These are phyloP conservation scores for Sisymbrium altissimum DNA, from an alignment of 345 rosid genomes.

Conservation along the genomic window DNA sequence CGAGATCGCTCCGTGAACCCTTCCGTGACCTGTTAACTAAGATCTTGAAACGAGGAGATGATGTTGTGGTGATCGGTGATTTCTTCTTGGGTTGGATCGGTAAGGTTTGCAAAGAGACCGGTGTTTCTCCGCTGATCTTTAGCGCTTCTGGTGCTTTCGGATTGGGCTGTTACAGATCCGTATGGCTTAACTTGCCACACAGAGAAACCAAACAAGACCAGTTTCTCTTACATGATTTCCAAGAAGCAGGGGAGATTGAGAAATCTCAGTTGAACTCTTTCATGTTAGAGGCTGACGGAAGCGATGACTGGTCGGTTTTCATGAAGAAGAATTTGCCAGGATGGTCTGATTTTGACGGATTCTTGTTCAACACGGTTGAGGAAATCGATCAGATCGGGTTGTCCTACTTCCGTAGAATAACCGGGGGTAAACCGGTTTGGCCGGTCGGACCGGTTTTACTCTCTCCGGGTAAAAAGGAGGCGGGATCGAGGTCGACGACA, in stretches of 20 bases:
- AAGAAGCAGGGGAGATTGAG: conserved; percentile 49
- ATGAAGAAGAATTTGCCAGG: conserved; percentile 37
- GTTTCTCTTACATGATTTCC: conserved; percentile 51
- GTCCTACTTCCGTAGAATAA: conserved; percentile 44
- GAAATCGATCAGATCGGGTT: conserved; percentile 54
- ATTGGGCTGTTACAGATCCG: conserved; percentile 54
- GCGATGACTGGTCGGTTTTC: conserved; percentile 51
- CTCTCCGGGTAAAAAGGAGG: conserved; percentile 27
- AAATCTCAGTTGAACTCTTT: conserved; percentile 42
- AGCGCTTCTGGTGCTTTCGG: conserved; percentile 38
- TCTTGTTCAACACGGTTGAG: conserved; percentile 60
- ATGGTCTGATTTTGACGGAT: conserved; percentile 50
- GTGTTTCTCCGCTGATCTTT: conserved; percentile 49
- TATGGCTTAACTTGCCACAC: conserved; percentile 52
- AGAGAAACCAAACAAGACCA: conserved; percentile 27
- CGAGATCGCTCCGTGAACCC: conserved; percentile 45
- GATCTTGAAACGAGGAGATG: conserved; percentile 8
- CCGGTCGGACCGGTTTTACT: conserved; percentile 58
- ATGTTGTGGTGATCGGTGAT: conserved; percentile 45
- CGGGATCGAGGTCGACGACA: conserved; percentile 1
- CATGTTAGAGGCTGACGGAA: conserved; percentile 48
- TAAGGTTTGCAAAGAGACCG: conserved; percentile 46
- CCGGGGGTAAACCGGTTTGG: conserved; percentile 45
- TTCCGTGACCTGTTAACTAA: conserved; percentile 32
- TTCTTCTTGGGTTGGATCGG: conserved; percentile 72